Base-by-base conservation (phyloP, 768 basidiomycete genomes). In the Russula olivacea region DNA sequence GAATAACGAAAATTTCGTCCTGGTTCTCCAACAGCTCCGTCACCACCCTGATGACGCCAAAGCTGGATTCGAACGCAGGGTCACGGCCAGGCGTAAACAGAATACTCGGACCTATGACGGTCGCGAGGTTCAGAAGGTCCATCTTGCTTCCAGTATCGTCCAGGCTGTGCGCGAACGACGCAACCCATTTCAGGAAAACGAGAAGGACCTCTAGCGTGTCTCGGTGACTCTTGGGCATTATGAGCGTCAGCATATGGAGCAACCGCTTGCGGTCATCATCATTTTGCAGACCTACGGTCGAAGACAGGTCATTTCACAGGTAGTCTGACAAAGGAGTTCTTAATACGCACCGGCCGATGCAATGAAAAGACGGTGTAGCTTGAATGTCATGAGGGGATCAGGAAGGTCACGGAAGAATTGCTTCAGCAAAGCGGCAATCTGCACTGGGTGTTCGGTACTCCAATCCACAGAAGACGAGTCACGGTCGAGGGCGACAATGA, bases 111-210 rank as follows among this genome's bases (percentile, higher is more conserved):
- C 90, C 89, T 68, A 98, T 95, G 75, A 98, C 96, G 10, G 93
- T 98, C 40, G 97, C 93, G 68, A 99, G 81, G 74, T 99, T 99
- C 19, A 81, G 81, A 52, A 98, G 79, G 74, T 99, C 97, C 97
- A 99, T 99, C 78, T 96, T 95, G 76, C 91, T 95, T 47, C 95
- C 95, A 0, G 96, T 98, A 71, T 92, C 91, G 68, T 94, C 93
- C 71, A 98, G 95, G 79, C 95, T 86, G 75, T 99, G 96, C 54
- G 97, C 93, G 73, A 99, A 99, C 2, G 94, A 97, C 11, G 96
- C 96, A 12, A 99, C 97, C 97, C 97, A 99, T 76, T 98, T 97
- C 68, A 99, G 81, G 79, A 99, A 99, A 34, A 97, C 95, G 72
- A 97, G 98, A 55, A 99, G 78, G 55, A 97, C 92, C 75, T 99